These are phyloP conservation scores for Kluyveromyces siamensis DNA, from an alignment of 805 yeast species.

Conservation along the genomic window DNA sequence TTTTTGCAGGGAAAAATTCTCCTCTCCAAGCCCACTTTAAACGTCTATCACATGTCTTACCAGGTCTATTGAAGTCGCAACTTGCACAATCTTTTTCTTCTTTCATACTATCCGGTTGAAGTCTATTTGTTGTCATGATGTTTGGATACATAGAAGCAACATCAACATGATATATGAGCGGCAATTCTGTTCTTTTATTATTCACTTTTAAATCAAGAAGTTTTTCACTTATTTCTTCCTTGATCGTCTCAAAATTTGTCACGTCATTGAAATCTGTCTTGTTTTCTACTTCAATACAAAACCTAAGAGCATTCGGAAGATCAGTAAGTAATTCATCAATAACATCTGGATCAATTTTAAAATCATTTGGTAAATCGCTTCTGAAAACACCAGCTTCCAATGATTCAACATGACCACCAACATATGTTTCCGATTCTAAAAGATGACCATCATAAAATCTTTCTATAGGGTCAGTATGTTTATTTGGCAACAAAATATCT, in stretches of 20 bases:
- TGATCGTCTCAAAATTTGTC: slow-evolving; percentile 69
- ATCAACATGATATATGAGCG: slow-evolving; percentile 92
- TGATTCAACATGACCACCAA: slow-evolving; percentile 98
- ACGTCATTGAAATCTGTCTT: slow-evolving; percentile 67
- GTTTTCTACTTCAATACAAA: slow-evolving; percentile 78
- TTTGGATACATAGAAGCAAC: slow-evolving; percentile 99
- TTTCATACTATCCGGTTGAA: slow-evolving; percentile 97
- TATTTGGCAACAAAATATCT: slow-evolving; percentile 78
- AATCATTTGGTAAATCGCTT: slow-evolving; percentile 70
- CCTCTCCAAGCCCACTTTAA: slow-evolving; percentile 99
- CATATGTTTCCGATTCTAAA: slow-evolving; percentile 91
- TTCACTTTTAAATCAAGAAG: slow-evolving; percentile 50
- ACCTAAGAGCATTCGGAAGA: slow-evolving; percentile 66
- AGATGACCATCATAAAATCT: slow-evolving; percentile 91
- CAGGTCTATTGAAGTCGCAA: slow-evolving; percentile 95
- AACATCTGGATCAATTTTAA: slow-evolving; percentile 72
- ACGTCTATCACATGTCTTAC: slow-evolving; percentile 84
- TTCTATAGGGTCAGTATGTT: slow-evolving; percentile 90
- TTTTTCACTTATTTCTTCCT: slow-evolving; percentile 43
- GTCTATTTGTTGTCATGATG: slow-evolving; percentile 93
- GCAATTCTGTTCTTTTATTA: slow-evolving; percentile 65
- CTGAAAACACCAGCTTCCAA: slow-evolving; percentile 97
- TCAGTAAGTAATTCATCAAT: slow-evolving; percentile 71
- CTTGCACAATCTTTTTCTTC: slow-evolving; percentile 92
- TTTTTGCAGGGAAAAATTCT: slow-evolving; percentile 83